phyloP scores from a whole-genome alignment of 352 stramenopile species.

The Paralagenidium karlingii region DNA sequence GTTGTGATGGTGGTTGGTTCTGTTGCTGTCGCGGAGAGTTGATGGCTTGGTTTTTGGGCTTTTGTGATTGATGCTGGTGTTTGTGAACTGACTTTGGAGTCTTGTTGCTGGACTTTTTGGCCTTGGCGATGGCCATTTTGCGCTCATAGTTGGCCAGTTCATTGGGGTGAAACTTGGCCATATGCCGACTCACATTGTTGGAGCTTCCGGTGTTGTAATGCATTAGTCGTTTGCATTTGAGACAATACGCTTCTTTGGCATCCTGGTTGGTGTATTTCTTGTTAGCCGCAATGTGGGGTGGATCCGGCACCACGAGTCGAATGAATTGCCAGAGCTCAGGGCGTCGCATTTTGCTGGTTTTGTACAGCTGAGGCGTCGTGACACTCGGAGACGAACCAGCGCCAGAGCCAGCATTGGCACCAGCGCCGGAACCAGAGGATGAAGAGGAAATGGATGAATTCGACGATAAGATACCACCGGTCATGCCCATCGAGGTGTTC shows the following conservation, averaged over 20 bases:
- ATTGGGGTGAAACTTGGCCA: constrained; percentile 29
- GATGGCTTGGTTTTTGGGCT: too few species aligned
- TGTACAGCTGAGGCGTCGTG: constrained; percentile 26
- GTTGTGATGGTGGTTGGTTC: not conserved
- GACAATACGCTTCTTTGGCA: constrained; percentile 33
- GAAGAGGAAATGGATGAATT: too few species aligned
- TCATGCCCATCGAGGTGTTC: too few species aligned
- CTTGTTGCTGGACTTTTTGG: constrained; percentile 11
- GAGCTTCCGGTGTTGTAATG: constrained; percentile 40
- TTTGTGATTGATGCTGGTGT: too few species aligned
- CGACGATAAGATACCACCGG: too few species aligned
- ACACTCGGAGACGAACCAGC: too few species aligned
- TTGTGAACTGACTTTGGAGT: constrained; percentile 1
- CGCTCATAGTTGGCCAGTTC: constrained; percentile 27
- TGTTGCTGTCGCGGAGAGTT: too few species aligned
- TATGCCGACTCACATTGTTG: constrained; percentile 43
- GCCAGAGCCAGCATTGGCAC: too few species aligned
- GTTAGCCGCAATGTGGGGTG: constrained; percentile 17
- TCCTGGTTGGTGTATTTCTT: constrained; percentile 40
- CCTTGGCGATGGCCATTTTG: constrained; percentile 18
- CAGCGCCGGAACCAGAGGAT: too few species aligned
- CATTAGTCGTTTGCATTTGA: constrained; percentile 43
- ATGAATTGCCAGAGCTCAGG: constrained; percentile 45
- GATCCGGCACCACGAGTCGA: constrained; percentile 29
- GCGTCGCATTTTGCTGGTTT: constrained; percentile 43